phyloP scores from a whole-genome alignment of 2,329 filamentous ascomycete genomes.

The Apiospora kogelbergensis region DNA sequence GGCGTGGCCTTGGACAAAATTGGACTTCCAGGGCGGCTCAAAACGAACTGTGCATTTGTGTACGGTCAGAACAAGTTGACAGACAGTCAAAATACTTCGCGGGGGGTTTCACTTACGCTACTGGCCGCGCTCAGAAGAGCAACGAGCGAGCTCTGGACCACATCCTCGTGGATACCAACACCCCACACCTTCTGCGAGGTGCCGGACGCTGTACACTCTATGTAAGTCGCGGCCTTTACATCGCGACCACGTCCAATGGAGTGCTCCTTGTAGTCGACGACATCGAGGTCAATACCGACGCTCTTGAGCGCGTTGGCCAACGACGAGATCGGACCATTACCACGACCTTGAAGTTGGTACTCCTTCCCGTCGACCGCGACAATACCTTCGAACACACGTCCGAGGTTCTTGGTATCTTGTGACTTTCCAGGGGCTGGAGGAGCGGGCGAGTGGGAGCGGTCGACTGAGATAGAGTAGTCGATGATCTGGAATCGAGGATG shows the following conservation, averaged over 20 bases:
- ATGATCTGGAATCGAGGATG: constrained; percentile 85
- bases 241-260: constrained; percentile 78
- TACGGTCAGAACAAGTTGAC: background rate
- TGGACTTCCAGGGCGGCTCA: constrained; percentile 68
- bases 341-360: constrained; percentile 74
- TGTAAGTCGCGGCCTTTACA: constrained; percentile 93
- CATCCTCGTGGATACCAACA: constrained; percentile 88
- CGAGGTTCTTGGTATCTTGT: constrained; percentile 74
- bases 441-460: constrained; percentile 74
- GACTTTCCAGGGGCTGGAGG: constrained; percentile 69
- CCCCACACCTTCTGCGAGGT: constrained; percentile 80
- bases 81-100: background rate
- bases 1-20: constrained; percentile 60
- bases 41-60: constrained; percentile 60
- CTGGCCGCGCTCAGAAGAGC: constrained; percentile 83
- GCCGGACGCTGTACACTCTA: constrained; percentile 75
- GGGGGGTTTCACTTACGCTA: constrained; percentile 61
- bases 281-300: constrained; percentile 83
- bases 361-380: constrained; percentile 80
- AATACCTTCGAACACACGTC: constrained; percentile 81
- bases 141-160: constrained; percentile 85
- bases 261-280: constrained; percentile 95
- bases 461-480: constrained; percentile 88
- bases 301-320: constrained; percentile 77
- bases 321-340: constrained; percentile 88